These are phyloP conservation scores for Taiozyma sp. DNA, from an alignment of 1,139 yeast genomes.

Conservation along the genomic window DNA sequence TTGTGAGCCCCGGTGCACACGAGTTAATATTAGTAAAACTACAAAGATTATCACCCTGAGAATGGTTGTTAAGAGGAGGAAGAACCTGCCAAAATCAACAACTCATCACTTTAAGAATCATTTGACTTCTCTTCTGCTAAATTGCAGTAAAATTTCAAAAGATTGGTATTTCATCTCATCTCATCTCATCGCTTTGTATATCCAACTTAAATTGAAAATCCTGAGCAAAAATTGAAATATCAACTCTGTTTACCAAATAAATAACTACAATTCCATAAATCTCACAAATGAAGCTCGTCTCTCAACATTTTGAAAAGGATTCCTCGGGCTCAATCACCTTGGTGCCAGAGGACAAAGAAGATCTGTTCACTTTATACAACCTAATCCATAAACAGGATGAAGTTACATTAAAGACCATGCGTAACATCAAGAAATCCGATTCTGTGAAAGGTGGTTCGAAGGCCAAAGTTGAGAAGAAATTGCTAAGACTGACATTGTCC, in stretches of 20 bases:
- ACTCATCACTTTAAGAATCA: too few species aligned
- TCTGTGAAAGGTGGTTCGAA: conserved; percentile 25
- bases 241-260: too few species aligned
- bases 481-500: conserved; percentile 49
- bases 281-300: conserved; percentile 47
- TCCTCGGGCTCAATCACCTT: conserved; percentile 51
- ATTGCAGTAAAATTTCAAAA: too few species aligned
- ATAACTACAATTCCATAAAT: too few species aligned
- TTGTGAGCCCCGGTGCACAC: too few species aligned
- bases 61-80: too few species aligned
- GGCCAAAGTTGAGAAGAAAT: conserved; percentile 49
- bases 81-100: too few species aligned
- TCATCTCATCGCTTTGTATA: neutral
- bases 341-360: conserved; percentile 86
- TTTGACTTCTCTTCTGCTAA: too few species aligned
- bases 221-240: too few species aligned
- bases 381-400: conserved; percentile 74
- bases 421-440: conserved; percentile 53
- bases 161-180: neutral
- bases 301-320: conserved; percentile 52
- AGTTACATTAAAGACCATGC: conserved; percentile 59
- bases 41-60: too few species aligned
- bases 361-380: conserved; percentile 85
- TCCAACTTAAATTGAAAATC: too few species aligned
- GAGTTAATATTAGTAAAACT: too few species aligned